phyloP scores from a whole-genome alignment of 805 yeast genomes.

The Candida sakaeoensis region DNA sequence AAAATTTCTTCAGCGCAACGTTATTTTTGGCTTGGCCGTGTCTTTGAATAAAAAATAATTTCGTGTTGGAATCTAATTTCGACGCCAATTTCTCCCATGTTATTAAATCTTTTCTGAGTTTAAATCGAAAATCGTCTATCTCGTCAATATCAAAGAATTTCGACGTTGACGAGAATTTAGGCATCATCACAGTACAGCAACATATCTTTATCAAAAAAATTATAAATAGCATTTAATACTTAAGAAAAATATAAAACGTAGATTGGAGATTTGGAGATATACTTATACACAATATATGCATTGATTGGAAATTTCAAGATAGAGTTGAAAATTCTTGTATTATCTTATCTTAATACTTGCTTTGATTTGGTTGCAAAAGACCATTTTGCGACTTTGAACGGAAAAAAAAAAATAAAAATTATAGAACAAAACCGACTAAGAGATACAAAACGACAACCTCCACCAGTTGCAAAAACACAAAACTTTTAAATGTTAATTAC shows the following conservation, averaged over 20 bases:
- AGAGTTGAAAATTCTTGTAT: neutral
- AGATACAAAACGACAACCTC: too few relatives aligned
- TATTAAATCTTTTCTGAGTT: neutral
- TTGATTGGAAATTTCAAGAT: too few relatives aligned
- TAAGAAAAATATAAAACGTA: too few relatives aligned
- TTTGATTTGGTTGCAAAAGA: neutral
- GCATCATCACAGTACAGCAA: neutral
- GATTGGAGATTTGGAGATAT: neutral
- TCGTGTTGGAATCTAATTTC: conserved; percentile 13
- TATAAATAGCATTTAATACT: neutral
- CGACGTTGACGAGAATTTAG: conserved; percentile 4
- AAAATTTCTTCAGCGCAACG: conserved; percentile 47
- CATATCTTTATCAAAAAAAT: neutral
- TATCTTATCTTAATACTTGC: too few relatives aligned
- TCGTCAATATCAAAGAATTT: conserved; percentile 2
- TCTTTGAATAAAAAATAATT: conserved; percentile 50
- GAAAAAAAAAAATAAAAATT: too few relatives aligned
- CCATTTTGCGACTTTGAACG: neutral
- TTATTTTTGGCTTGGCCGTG: conserved; percentile 70
- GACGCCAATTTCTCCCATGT: neutral
- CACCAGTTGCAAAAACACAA: too few relatives aligned
- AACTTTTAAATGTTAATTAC: too few relatives aligned
- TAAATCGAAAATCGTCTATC: neutral
- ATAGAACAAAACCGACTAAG: too few relatives aligned
- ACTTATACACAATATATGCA: too few relatives aligned